Conservation (phyloP, 148 eudicot species). For the Vaccinium myrtillus region DNA sequence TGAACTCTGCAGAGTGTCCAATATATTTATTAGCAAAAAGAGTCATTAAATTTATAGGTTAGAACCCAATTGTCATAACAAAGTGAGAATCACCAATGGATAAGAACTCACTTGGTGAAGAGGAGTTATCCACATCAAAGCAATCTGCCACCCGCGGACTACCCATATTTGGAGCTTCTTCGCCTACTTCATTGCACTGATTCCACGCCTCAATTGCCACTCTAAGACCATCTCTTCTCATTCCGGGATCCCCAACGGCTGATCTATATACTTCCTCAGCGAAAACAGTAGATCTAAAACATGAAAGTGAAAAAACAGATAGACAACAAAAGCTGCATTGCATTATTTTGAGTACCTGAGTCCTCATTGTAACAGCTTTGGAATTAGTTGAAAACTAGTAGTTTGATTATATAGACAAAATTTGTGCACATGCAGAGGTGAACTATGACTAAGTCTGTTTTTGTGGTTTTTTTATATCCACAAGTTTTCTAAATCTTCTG, state of each 20-base stretch:
- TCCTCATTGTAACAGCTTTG: neutral
- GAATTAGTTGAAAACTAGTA: neutral
- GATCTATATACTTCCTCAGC: neutral
- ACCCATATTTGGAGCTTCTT: constrained; percentile 37
- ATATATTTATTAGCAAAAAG: too few relatives aligned
- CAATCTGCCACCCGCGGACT: constrained; percentile 38
- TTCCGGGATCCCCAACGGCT: constrained; percentile 33
- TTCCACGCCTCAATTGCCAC: constrained; percentile 40
- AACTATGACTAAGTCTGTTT: neutral
- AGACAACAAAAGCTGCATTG: neutral
- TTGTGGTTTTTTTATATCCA: neutral
- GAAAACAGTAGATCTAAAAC: neutral
- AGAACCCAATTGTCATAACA: too few relatives aligned
- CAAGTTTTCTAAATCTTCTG: constrained; percentile 9
- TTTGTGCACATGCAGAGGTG: neutral
- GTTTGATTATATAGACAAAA: too few relatives aligned
- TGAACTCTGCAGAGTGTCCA: too few relatives aligned
- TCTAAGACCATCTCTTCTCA: constrained; percentile 34
- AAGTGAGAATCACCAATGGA: too few relatives aligned
- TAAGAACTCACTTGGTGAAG: neutral
- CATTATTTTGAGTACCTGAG: too few relatives aligned
- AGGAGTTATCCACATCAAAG: constrained; percentile 21
- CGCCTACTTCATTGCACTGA: constrained; percentile 35
- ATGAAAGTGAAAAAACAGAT: neutral
- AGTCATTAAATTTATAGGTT: too few relatives aligned